phyloP scores from a whole-genome alignment of 1,139 yeast genomes.

The Kodamaea alishanica region DNA sequence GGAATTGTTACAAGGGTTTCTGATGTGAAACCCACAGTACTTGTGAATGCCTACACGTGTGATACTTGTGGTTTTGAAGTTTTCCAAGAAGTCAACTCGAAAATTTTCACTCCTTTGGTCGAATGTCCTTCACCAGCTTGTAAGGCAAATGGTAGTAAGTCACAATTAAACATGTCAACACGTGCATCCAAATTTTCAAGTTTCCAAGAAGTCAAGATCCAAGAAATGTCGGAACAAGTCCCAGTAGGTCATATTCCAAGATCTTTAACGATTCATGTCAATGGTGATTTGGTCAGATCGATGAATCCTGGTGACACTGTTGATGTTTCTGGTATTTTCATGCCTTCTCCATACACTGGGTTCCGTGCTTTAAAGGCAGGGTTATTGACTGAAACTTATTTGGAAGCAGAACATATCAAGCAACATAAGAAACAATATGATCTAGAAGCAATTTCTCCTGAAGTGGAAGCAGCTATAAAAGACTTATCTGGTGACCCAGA shows the following conservation, averaged over 20 bases:
- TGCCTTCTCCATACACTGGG: constrained; percentile 96
- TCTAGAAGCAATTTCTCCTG: constrained; percentile 54
- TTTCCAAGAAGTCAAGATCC: constrained; percentile 92
- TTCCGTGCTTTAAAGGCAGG: constrained; percentile 92
- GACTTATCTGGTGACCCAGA: constrained; percentile 55
- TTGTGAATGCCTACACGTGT: constrained; percentile 93
- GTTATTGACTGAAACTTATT: constrained; percentile 84
- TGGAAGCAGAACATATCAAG: constrained; percentile 80
- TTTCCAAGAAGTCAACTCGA: constrained; percentile 88
- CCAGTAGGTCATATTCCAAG: constrained; percentile 98
- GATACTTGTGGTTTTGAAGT: constrained; percentile 96
- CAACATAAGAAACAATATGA: constrained; percentile 92
- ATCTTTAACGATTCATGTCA: constrained; percentile 74
- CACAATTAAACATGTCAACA: constrained; percentile 88
- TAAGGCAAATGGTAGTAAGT: constrained; percentile 72
- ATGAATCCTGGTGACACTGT: constrained; percentile 94
- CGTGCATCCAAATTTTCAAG: constrained; percentile 94
- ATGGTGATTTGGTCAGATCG: constrained; percentile 83
- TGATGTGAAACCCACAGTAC: constrained; percentile 90
- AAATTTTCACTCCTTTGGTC: constrained; percentile 76
- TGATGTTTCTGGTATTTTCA: constrained; percentile 84
- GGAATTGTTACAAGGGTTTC: constrained; percentile 95
- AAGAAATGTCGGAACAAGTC: constrained; percentile 92
- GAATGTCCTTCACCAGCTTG: constrained; percentile 88
- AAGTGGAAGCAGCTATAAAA: constrained; percentile 52